These are phyloP conservation scores for Apiospora kogelbergensis DNA, from an alignment of 2,329 filamentous ascomycete species.

Conservation along the genomic window DNA sequence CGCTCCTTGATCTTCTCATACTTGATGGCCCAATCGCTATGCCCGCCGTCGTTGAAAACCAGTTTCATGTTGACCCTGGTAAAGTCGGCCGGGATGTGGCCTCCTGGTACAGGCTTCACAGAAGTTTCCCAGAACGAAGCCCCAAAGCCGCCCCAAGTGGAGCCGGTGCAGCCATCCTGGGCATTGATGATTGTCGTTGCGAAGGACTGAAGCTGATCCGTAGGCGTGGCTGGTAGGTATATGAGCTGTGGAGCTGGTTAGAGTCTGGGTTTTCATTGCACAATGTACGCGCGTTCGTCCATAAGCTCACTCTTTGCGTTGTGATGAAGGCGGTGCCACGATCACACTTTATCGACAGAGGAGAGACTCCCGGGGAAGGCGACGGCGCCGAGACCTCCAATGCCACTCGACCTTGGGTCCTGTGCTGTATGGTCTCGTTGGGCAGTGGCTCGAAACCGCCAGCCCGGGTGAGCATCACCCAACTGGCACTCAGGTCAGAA, in stretches of 20 bases:
- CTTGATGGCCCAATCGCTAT: conserved; percentile 81
- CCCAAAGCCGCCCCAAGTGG: conserved; percentile 76
- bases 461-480: conserved; percentile 85
- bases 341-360: conserved; percentile 70
- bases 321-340: conserved; percentile 78
- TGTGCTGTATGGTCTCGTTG: conserved; percentile 78
- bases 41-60: conserved; percentile 93
- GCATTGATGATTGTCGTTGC: conserved; percentile 85
- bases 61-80: conserved; percentile 78
- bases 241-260: conserved; percentile 62
- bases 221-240: conserved; percentile 75
- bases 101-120: conserved; percentile 78
- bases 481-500: conserved; percentile 61
- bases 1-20: conserved; percentile 86
- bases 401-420: conserved; percentile 75
- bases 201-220: conserved; percentile 77
- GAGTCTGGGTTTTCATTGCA: conserved; percentile 19
- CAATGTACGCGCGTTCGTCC: background rate
- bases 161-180: conserved; percentile 80
- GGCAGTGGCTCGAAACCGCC: conserved; percentile 80
- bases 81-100: conserved; percentile 75
- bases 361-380: conserved; percentile 61
- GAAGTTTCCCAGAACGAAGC: conserved; percentile 85
- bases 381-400: conserved; percentile 72
- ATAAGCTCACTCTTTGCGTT: conserved; percentile 72